Conservation (phyloP, 2,329 filamentous ascomycete species). For the Dissoconium aciculare region DNA sequence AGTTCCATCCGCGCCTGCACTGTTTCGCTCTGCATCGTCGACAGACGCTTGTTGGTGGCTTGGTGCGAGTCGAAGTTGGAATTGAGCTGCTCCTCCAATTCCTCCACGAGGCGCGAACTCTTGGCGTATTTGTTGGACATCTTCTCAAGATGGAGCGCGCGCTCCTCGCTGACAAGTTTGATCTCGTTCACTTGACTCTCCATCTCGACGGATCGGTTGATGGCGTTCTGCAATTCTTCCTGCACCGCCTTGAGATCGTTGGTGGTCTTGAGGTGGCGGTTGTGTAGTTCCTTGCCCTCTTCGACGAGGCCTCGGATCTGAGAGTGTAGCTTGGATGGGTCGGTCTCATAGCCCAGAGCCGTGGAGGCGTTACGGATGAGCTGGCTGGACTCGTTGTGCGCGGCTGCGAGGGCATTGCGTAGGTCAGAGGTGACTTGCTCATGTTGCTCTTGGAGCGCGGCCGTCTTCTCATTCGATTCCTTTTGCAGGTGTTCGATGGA, state of each 20-base stretch:
- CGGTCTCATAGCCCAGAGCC: constrained; percentile 48
- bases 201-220: constrained; percentile 25
- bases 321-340: constrained; percentile 26
- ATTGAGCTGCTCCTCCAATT: constrained; percentile 91
- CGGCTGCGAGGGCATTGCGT: constrained; percentile 44
- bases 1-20: constrained; percentile 32
- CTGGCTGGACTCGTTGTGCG: constrained; percentile 44
- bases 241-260: constrained; percentile 29
- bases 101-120: constrained; percentile 80
- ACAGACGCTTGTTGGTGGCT: constrained; percentile 68
- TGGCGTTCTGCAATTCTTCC: constrained; percentile 29
- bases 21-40: constrained; percentile 42
- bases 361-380: constrained; percentile 48
- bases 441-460: constrained; percentile 25
- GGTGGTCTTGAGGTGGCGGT: constrained; percentile 29
- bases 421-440: constrained; percentile 27
- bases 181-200: constrained; percentile 33
- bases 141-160: constrained; percentile 42
- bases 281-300: constrained; percentile 31
- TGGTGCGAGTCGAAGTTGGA: constrained; percentile 91
- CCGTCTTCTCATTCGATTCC: constrained; percentile 21
- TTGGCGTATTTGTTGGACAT: constrained; percentile 62
- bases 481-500: constrained; percentile 31
- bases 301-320: constrained; percentile 31
- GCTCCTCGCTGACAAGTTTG: constrained; percentile 37